Base-by-base conservation (phyloP, 2,329 filamentous ascomycete genomes). In the Xylariaceae sp. region DNA sequence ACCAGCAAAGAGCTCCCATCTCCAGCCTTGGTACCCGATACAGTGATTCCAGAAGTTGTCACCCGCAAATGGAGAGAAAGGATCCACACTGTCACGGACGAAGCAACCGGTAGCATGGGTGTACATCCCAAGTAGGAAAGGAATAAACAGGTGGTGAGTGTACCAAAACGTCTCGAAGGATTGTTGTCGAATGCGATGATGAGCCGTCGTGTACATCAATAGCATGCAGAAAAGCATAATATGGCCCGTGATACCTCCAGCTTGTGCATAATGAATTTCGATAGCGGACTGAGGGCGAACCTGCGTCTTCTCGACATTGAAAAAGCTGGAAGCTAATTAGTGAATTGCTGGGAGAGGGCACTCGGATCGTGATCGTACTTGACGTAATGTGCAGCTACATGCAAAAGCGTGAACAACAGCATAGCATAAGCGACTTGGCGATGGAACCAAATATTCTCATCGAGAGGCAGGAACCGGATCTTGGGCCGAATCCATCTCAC, bases 161-260 rank as follows among this genome's bases (percentile, higher is more conserved):
- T 99, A 99, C 94, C 94, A 99, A 70, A 99, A 99, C 0, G 93
- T 95, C 74, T 99, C 94, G 67, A 92, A 99, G 0, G 90, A 96
- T 69, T 99, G 94, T 69, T 97, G 93, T 49, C 94, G 88, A 60
- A 99, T 97, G 60, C 90, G 88, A 63, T 88, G 82, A 68, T 99
- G 94, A 2, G 94, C 88, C 0, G 92, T 97, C 1, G 94, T 99
- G 74, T 96, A 99, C 80, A 99, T 99, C 57, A 99, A 75, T 57
- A 99, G 76, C 94, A 99, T 99, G 80, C 92, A 97, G n/a, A 99
- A 79, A 22, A 97, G 82, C 94, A 99, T 99, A 57, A 97, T 82
- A 71, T 99, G 94, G 6, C 94, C 94, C 2, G 94, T 99, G 57
- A 97, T 88, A 55, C 94, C 94, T 64, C 90, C 92, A 45, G 91